Percentiles rank a stretch among this genome's conserved stretches.
These are phyloP conservation scores for Mycena capillaripes DNA, from an alignment of 768 basidiomycete genomes.

Conservation along the genomic window DNA sequence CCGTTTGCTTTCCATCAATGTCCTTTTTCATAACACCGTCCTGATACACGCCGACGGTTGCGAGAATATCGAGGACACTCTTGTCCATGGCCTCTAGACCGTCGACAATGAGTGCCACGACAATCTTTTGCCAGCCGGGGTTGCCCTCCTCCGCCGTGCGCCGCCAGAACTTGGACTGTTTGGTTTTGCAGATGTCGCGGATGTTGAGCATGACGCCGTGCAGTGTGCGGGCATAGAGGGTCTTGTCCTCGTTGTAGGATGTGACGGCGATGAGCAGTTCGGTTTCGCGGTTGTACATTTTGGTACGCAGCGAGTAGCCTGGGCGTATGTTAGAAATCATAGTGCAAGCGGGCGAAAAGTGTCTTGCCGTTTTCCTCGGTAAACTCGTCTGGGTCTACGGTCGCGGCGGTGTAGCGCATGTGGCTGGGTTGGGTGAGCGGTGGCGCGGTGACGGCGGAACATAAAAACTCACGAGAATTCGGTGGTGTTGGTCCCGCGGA, in stretches of 20 bases:
- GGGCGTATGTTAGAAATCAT: neutral
- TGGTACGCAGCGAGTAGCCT: slow-evolving; percentile 86
- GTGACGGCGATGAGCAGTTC: slow-evolving; percentile 96
- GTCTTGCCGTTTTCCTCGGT: slow-evolving; percentile 66
- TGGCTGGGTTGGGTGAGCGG: slow-evolving; percentile 62
- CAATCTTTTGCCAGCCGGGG: slow-evolving; percentile 93
- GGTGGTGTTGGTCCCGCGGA: slow-evolving; percentile 77
- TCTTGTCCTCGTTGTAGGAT: slow-evolving; percentile 94
- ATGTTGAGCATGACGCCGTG: slow-evolving; percentile 92
- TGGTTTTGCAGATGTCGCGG: slow-evolving; percentile 96
- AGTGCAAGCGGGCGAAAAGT: neutral
- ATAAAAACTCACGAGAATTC: slow-evolving; percentile 89
- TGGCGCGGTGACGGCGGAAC: neutral
- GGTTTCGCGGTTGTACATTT: slow-evolving; percentile 89
- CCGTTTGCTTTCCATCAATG: slow-evolving; percentile 88
- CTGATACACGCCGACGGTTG: slow-evolving; percentile 93
- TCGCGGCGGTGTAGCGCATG: slow-evolving; percentile 95
- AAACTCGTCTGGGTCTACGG: slow-evolving; percentile 46
- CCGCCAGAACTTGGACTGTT: slow-evolving; percentile 94
- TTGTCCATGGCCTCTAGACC: slow-evolving; percentile 97
- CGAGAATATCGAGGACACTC: slow-evolving; percentile 89
- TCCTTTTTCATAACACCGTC: slow-evolving; percentile 97
- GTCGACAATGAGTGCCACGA: slow-evolving; percentile 91
- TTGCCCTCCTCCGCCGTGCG: slow-evolving; percentile 85
- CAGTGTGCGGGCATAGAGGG: slow-evolving; percentile 86